phyloP scores from a whole-genome alignment of 495 filamentous ascomycete genomes.

The Neurospora intermedia region DNA sequence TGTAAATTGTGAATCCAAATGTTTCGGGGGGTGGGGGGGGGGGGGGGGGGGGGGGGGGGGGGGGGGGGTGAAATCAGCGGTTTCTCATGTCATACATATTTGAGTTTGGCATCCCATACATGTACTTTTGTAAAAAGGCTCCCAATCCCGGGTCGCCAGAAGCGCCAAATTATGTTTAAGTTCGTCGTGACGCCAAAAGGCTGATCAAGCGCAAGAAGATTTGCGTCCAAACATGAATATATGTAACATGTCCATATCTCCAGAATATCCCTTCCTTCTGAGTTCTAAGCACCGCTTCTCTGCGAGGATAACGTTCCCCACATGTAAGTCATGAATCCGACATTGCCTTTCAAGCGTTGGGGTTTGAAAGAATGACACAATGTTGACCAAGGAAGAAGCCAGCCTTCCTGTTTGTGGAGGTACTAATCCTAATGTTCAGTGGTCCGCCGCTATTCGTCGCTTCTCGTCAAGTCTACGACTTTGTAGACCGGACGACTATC shows the following conservation, averaged over 20 bases:
- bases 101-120: neutral
- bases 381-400: neutral
- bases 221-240: neutral
- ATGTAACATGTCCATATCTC: neutral
- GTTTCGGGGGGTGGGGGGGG: neutral
- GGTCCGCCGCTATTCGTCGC: too few species aligned
- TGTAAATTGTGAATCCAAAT: too few species aligned
- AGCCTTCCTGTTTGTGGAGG: neutral
- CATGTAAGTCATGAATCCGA: neutral
- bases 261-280: neutral
- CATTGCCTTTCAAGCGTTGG: neutral
- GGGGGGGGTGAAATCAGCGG: too few species aligned
- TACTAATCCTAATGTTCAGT: neutral
- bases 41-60: too few species aligned
- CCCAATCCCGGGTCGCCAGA: neutral
- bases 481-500: conserved; percentile 6
- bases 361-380: neutral
- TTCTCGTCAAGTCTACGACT: neutral
- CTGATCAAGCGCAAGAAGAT: neutral
- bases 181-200: neutral
- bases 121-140: neutral
- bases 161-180: neutral
- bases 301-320: neutral
- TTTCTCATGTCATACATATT: neutral
- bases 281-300: neutral